A percentile compares a stretch with the other conserved stretches of the same genome.
These are phyloP conservation scores for Beauveria sp. DNA, from an alignment of 2,329 filamentous ascomycete species.

Conservation along the genomic window DNA sequence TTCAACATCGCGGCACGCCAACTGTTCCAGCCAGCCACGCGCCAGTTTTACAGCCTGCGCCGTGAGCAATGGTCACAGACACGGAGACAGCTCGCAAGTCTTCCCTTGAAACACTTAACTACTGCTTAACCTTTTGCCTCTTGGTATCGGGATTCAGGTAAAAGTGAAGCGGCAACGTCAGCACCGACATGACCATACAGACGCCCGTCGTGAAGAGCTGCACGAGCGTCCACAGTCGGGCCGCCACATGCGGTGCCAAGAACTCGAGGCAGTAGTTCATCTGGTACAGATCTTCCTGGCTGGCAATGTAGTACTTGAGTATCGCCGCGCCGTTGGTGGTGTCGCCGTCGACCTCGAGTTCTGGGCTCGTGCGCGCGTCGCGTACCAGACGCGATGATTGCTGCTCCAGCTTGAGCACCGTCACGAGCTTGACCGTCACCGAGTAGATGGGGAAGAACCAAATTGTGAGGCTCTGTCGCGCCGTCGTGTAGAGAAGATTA, in stretches of 20 bases:
- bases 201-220: slow-evolving; percentile 58
- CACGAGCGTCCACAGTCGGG: slow-evolving; percentile 46
- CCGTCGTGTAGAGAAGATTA: slow-evolving; percentile 62
- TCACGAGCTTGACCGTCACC: slow-evolving; percentile 59
- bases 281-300: slow-evolving; percentile 79
- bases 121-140: slow-evolving; percentile 9
- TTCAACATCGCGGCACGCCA: not conserved
- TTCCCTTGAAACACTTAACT: not conserved
- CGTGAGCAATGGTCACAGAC: not conserved
- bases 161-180: slow-evolving; percentile 30
- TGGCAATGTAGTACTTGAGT: slow-evolving; percentile 57
- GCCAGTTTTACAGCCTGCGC: no score
- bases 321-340: slow-evolving; percentile 14
- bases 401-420: slow-evolving; percentile 55
- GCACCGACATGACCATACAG: slow-evolving; percentile 51
- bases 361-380: slow-evolving; percentile 10
- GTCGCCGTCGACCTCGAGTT: slow-evolving; percentile 15
- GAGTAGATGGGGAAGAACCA: slow-evolving; percentile 72
- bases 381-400: slow-evolving; percentile 25
- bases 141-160: slow-evolving; percentile 20
- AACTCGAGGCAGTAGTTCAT: slow-evolving; percentile 69
- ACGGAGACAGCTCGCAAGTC: not conserved
- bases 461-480: slow-evolving; percentile 68
- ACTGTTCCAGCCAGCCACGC: not conserved
- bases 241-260: slow-evolving; percentile 51